Percentiles rank a stretch among this genome's conserved stretches.
phyloP scores from a whole-genome alignment of 805 yeast genomes.

The Wickerhamomyces bisporus region DNA sequence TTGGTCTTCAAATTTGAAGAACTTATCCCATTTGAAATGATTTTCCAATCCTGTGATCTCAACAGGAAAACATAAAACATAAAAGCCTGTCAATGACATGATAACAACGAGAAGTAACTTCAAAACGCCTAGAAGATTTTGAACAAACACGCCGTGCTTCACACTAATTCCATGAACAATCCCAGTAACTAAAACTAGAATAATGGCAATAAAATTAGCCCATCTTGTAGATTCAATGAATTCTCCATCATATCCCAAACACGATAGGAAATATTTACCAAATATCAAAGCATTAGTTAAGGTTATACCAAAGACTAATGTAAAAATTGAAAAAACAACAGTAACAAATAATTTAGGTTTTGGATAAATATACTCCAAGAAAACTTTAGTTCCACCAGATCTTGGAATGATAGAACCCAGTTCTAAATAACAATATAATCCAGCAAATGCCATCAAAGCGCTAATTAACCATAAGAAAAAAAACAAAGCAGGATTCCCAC shows the following conservation, averaged over 20 bases:
- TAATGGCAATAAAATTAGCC: constrained; percentile 38
- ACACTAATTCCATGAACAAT: constrained; percentile 55
- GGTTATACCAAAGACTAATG: constrained; percentile 50
- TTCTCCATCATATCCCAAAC: constrained; percentile 36
- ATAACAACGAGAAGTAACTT: constrained; percentile 50
- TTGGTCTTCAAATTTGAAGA: constrained; percentile 28
- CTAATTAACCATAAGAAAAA: constrained; percentile 60
- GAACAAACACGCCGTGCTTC: constrained; percentile 53
- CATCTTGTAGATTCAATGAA: constrained; percentile 24
- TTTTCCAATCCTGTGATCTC: constrained; percentile 40
- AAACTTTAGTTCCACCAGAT: constrained; percentile 73
- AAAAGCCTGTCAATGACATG: constrained; percentile 54
- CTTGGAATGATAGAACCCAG: constrained; percentile 67
- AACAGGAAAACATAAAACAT: constrained; percentile 41
- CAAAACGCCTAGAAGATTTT: constrained; percentile 57
- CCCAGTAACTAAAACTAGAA: constrained; percentile 31
- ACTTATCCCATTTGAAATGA: constrained; percentile 23
- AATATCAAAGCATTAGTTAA: constrained; percentile 53
- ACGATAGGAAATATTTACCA: constrained; percentile 52
- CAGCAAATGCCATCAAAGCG: constrained; percentile 58
- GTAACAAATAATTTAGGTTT: constrained; percentile 53
- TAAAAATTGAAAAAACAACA: constrained; percentile 43
- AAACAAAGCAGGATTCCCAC: constrained; percentile 60
- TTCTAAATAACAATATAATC: constrained; percentile 61
- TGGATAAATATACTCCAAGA: constrained; percentile 60